Conservation (phyloP, 2,329 filamentous ascomycete genomes). For the Torrubiellomyces zombiae region DNA sequence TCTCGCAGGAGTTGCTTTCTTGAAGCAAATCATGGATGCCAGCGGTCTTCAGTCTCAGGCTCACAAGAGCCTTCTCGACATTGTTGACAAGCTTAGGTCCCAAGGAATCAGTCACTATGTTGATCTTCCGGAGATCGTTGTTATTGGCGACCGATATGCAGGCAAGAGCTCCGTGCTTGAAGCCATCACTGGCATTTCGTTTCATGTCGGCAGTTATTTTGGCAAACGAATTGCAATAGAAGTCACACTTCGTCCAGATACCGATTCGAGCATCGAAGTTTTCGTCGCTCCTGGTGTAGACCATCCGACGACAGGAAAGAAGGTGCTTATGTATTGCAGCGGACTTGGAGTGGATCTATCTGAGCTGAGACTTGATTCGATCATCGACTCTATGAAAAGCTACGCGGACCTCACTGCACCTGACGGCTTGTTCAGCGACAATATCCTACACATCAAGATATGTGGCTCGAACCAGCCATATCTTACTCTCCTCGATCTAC, state of each 20-base stretch:
- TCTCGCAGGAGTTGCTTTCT: too few relatives aligned
- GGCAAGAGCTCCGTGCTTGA: constrained; percentile 51
- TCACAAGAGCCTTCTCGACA: constrained; percentile 6
- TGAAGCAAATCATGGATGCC: constrained; percentile 5
- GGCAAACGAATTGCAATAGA: constrained; percentile 50
- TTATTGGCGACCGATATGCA: constrained; percentile 43
- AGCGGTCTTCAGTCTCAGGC: constrained; percentile 4
- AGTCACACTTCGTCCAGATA: constrained; percentile 33
- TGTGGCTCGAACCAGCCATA: constrained; percentile 29
- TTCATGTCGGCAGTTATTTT: constrained; percentile 38
- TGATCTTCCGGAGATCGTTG: constrained; percentile 31
- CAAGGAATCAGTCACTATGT: constrained; percentile 10
- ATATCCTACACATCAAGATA: constrained; percentile 31
- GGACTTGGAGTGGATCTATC: too few relatives aligned
- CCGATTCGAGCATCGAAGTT: constrained; percentile 16
- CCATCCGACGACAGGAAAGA: constrained; percentile 10
- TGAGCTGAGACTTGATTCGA: too few relatives aligned
- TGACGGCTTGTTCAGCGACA: constrained; percentile 27
- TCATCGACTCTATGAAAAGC: too few relatives aligned
- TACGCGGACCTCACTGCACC: too few relatives aligned
- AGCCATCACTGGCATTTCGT: constrained; percentile 43
- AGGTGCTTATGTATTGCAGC: constrained; percentile 11
- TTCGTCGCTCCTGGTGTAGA: constrained; percentile 14
- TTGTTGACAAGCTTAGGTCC: constrained; percentile 7
- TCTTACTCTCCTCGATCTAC: constrained; percentile 42